Base-by-base conservation (phyloP, 2,329 filamentous ascomycete species). In the Exophiala mesophila region DNA sequence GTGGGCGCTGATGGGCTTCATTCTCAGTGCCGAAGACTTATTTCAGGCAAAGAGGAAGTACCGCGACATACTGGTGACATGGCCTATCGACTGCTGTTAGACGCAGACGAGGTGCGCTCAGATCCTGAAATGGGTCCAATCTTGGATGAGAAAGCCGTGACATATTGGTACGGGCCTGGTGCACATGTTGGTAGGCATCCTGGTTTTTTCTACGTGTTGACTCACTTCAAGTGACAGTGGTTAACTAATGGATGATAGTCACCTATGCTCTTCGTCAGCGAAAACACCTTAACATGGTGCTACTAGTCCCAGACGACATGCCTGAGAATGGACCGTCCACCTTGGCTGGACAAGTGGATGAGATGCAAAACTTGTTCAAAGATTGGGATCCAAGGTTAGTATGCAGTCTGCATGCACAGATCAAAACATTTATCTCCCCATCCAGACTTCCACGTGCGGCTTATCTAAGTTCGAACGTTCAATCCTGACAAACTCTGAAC, bases 101-200 rank as follows among this genome's bases (percentile, higher is more conserved):
- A 65, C 3, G 66, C 68, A 3, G 61, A 69, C 18, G 67, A 74
- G 32, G 70, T 77, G 57, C 61, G 62, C 3, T 67, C 72, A 37
- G 59, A 71, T 45, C 65, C 66, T 1, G 72, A 73, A 33, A 56
- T 78, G n/a, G 58, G 55, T 3, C 54, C 60, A 1, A 67, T 75
- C 12, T 65, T 74, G 0, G 56, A 63, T 6, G 60, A 69, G n/a
- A 71, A 73, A 3, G 65, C 68, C 20, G 69, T 77, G 3, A 69
- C 74, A 48, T 72, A 76, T 49, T 77, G 76, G 73, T 57, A 76
- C 15, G 74, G 74, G 0, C 74, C 73, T 1, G 59, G 66, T 32
- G 63, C 63, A n/a, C 75, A 78, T 52, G 71, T 69, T 0, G 77
- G 29, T 31, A 31, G n/a, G n/a, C n/a, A n/a, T n/a, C n/a, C n/a